phyloP scores from a whole-genome alignment of 2,329 filamentous ascomycete species.

The Talaromyces funiculosus region DNA sequence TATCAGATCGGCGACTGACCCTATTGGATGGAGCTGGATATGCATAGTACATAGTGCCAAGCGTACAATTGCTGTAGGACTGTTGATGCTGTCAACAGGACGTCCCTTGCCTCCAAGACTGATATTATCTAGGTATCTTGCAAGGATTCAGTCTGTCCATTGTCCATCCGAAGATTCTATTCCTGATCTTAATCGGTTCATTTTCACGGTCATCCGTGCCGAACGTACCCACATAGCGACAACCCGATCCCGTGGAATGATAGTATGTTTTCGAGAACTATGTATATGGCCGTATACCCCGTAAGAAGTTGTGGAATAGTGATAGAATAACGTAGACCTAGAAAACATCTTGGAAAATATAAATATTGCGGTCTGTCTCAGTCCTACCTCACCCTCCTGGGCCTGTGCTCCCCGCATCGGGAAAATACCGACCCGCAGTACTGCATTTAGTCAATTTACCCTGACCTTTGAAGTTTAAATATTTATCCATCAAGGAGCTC shows the following conservation, averaged over 20 bases:
- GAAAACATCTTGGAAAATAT: not conserved
- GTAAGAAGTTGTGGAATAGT: not conserved
- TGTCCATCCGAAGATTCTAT: not conserved
- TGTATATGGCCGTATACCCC: not conserved
- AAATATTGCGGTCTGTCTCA: too few relatives aligned
- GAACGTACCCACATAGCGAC: not conserved
- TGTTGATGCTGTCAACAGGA: not conserved
- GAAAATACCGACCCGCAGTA: not conserved
- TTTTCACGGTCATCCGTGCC: not conserved
- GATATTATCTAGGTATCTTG: not conserved
- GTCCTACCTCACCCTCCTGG: not conserved
- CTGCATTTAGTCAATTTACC: conserved; percentile 1
- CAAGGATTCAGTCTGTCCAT: not conserved
- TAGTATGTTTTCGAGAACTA: not conserved
- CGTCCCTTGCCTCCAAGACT: not conserved
- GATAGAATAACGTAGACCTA: not conserved
- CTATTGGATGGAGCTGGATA: not conserved
- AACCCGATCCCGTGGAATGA: not conserved
- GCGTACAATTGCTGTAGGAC: not conserved
- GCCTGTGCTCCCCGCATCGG: not conserved
- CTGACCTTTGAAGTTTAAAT: not conserved
- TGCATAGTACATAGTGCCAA: not conserved
- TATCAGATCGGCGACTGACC: not conserved
- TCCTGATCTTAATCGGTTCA: not conserved
- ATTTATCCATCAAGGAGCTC: not conserved